A percentile compares a stretch with the other conserved stretches of the same genome.
phyloP scores from a whole-genome alignment of 768 basidiomycete genomes.

The Lactifluus piperatus region DNA sequence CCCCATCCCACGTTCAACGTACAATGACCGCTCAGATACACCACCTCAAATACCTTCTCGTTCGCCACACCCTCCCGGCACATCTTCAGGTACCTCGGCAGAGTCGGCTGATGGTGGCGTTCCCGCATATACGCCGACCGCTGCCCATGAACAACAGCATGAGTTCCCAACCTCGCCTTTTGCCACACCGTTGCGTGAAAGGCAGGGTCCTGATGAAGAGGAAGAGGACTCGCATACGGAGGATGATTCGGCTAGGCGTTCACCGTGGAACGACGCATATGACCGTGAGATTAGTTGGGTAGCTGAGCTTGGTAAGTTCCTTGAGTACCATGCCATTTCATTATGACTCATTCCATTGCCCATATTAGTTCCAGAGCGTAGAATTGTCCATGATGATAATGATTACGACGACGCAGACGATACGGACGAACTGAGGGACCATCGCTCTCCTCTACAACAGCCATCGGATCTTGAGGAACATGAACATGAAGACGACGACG shows the following conservation, averaged over 20 bases:
- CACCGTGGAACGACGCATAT: conserved; percentile 21
- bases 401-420: conserved; percentile 44
- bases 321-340: background rate
- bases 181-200: conserved; percentile 60
- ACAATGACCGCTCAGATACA: conserved; percentile 38
- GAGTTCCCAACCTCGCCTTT: conserved; percentile 63
- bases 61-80: conserved; percentile 43
- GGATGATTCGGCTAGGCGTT: conserved; percentile 23
- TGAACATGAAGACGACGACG: conserved; percentile 41
- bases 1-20: conserved; percentile 31
- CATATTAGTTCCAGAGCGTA: conserved; percentile 48
- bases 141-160: conserved; percentile 47
- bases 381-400: conserved; percentile 52
- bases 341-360: background rate
- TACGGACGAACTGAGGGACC: conserved; percentile 31
- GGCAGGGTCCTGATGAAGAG: conserved; percentile 41
- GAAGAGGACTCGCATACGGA: conserved; percentile 52
- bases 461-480: conserved; percentile 33
- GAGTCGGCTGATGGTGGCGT: conserved; percentile 40
- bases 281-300: conserved; percentile 67
- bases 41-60: conserved; percentile 30
- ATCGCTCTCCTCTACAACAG: conserved; percentile 7
- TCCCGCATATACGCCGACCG: conserved; percentile 40
- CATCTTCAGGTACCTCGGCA: conserved; percentile 39
- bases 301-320: conserved; percentile 54